These are phyloP conservation scores for Gossypium bickii DNA, from an alignment of 345 rosid genomes.

Conservation along the genomic window DNA sequence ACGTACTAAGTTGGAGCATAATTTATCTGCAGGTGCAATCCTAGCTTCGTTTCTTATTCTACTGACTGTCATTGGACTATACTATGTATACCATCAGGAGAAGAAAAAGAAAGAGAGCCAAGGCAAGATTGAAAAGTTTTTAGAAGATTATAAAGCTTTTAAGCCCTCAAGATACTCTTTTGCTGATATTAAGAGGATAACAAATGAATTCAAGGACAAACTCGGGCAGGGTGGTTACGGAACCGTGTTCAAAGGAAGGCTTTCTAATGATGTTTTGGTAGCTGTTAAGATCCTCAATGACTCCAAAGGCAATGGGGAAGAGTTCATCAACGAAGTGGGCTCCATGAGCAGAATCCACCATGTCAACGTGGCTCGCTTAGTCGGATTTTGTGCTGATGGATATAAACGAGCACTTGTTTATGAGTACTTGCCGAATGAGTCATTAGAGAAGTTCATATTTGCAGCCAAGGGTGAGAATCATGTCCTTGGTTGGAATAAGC, in stretches of 20 bases:
- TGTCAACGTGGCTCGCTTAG: not conserved
- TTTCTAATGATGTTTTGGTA: not conserved
- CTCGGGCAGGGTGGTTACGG: not conserved
- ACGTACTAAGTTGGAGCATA: not conserved
- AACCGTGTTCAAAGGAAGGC: not conserved
- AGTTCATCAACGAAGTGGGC: not conserved
- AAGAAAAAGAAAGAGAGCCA: not conserved
- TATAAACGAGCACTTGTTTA: not conserved
- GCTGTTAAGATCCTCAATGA: not conserved
- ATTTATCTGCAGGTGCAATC: not conserved
- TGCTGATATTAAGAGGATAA: slow-evolving; percentile 1
- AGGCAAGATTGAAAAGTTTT: not conserved
- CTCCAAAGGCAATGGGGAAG: not conserved
- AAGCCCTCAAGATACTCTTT: not conserved
- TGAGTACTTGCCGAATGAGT: not conserved
- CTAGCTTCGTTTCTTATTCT: not conserved
- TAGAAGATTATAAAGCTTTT: not conserved
- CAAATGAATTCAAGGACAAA: not conserved
- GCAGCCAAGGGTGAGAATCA: not conserved
- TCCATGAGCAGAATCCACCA: slow-evolving; percentile 1
- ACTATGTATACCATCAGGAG: not conserved
- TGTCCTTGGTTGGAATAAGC: slow-evolving; percentile 7
- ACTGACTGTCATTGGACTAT: not conserved
- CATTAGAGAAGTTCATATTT: not conserved
- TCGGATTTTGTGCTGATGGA: not conserved